Conservation (phyloP, 257 asterid species). For the Gentiana straminea region DNA sequence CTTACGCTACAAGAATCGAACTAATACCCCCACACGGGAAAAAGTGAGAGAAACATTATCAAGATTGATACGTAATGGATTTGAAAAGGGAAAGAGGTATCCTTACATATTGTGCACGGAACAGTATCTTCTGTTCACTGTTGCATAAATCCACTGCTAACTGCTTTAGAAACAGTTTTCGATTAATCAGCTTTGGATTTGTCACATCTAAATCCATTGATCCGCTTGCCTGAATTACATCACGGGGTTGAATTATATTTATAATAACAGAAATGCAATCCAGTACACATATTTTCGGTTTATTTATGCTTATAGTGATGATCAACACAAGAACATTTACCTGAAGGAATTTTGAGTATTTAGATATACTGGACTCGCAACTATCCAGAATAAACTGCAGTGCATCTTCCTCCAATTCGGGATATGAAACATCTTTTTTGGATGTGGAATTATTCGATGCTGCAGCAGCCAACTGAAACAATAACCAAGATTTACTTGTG, state of each 20-base stretch:
- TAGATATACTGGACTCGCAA: conserved; percentile 74
- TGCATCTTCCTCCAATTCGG: conserved; percentile 78
- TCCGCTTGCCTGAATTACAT: conserved; percentile 53
- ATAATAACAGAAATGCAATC: background rate
- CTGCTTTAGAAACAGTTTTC: conserved; percentile 79
- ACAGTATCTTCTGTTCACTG: conserved; percentile 74
- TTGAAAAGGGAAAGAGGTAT: background rate
- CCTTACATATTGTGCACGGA: conserved; percentile 89
- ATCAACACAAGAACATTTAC: conserved; percentile 18
- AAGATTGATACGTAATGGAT: too few relatives aligned
- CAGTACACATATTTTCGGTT: too few relatives aligned
- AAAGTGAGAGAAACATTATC: too few relatives aligned
- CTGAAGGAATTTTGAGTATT: conserved; percentile 89
- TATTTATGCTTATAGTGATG: background rate
- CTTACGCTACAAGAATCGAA: too few relatives aligned
- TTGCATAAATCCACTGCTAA: conserved; percentile 82
- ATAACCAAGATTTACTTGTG: background rate
- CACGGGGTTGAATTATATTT: conserved; percentile 4
- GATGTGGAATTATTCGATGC: conserved; percentile 66
- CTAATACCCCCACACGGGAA: too few relatives aligned
- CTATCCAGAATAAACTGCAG: conserved; percentile 65
- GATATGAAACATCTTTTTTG: conserved; percentile 45
- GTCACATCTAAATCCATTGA: conserved; percentile 89
- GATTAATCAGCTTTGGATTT: conserved; percentile 74
- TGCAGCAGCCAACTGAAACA: conserved; percentile 73